phyloP scores from a whole-genome alignment of 306 rosid genomes.

The Ochetophila trinervis region DNA sequence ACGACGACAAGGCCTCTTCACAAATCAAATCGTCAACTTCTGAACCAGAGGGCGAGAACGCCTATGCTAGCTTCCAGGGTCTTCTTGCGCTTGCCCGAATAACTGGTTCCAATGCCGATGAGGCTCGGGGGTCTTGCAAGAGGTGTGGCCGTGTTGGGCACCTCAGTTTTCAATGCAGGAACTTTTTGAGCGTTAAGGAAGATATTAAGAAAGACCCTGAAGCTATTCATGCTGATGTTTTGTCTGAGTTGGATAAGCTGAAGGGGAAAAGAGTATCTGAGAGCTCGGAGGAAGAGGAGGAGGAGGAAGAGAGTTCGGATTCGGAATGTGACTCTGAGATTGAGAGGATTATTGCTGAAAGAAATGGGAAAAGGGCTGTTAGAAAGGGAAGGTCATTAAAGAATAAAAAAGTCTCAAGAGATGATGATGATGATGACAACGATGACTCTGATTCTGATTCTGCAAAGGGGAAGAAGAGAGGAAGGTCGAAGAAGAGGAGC shows the following conservation, averaged over 20 bases:
- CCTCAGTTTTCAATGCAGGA: conserved; percentile 87
- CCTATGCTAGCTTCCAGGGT: conserved; percentile 91
- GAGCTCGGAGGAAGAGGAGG: conserved; percentile 59
- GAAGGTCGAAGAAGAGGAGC: conserved; percentile 78
- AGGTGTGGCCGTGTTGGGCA: conserved; percentile 95
- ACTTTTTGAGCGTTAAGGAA: conserved; percentile 71
- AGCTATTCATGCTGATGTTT: conserved; percentile 44
- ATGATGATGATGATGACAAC: conserved; percentile 45
- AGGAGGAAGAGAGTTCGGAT: conserved; percentile 63
- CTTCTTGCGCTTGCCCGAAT: conserved; percentile 94
- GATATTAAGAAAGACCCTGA: conserved; percentile 56
- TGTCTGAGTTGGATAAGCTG: conserved; percentile 59
- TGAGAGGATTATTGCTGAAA: conserved; percentile 67
- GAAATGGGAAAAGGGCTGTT: conserved; percentile 49
- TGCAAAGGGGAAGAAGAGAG: conserved; percentile 62
- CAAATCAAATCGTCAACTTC: conserved; percentile 35
- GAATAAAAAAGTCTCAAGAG: conserved; percentile 44
- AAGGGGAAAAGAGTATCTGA: conserved; percentile 49
- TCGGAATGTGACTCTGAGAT: conserved; percentile 74
- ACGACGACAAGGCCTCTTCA: conserved; percentile 55
- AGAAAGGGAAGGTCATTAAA: conserved; percentile 43
- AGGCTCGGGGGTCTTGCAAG: conserved; percentile 88
- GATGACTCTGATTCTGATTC: conserved; percentile 30
- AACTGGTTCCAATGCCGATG: conserved; percentile 69
- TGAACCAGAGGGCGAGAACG: conserved; percentile 79